Base-by-base conservation (phyloP, 352 stramenopile species). In the Phytophthora citrophthora region DNA sequence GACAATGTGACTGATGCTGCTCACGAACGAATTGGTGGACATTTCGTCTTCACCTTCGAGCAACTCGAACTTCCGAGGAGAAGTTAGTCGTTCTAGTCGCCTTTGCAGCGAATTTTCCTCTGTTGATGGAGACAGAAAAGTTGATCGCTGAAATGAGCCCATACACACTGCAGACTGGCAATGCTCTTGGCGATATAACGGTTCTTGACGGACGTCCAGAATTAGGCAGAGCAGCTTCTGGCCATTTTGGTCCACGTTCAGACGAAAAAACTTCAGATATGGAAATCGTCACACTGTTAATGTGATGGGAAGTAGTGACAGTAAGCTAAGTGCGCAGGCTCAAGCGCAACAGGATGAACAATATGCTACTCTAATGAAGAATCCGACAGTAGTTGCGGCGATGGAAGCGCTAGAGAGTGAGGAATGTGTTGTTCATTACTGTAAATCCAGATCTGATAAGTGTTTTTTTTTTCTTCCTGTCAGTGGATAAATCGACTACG, bases 221-320 rank as follows among this genome's bases (percentile, higher is more conserved):
- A 51, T 50, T 34, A 34, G 29, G 15, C 52, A 68, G 52, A 53
- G 31, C 49, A 27, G 18, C 3, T 38, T 50, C 34, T 36, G 50
- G 5, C 7, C 39, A 49, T 29, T 49, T 24, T 18, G 11, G 18
- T 32, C 11, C 38, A 20, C 31, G 39, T 36, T n/a, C 27, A 50
- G 13, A 8, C 41, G 3, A n/a, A 13, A 36, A 36, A 50, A 24
- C n/a, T 13, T 20, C 20, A 20, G 29, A 34, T 34, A 34, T 34
- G 29, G 8, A 34, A 34, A 13, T 34, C 9, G 12, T 34, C 29
- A 13, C 29, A 5, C 29, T 34, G 29, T 12, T 12, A 34, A 34
- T 11, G 12, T 8, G 4, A 88, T 84, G 76, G 76, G 79, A 16
- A 77, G 64, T 40, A 54, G 51, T n/a, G 66, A 76, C 34, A 88